A percentile compares a stretch with the other conserved stretches of the same genome.
Evolutionary conservation across 75 land plant species (phyloP).

Genomic region (Ceratopteris richardii): DNA sequence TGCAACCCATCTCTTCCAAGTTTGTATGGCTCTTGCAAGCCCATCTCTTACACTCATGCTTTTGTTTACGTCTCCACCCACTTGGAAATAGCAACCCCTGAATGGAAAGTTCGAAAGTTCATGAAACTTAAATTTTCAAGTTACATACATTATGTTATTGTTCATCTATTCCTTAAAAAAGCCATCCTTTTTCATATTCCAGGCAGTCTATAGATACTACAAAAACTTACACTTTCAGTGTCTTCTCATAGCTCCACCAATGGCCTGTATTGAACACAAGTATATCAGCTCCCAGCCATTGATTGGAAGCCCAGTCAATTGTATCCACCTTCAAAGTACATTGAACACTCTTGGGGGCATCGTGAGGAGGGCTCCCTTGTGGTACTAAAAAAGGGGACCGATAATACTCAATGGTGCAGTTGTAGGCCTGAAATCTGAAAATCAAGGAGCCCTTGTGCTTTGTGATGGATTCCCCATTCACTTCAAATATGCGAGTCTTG

Average conservation of each 20-base stretch:
- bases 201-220: too few species aligned
- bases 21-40: too few species aligned
- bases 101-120: too few species aligned
- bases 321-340: conserved; percentile 50
- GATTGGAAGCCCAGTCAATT: conserved; percentile 43
- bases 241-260: conserved; percentile 78
- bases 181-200: too few species aligned
- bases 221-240: conserved; percentile 47
- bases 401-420: conserved; percentile 73
- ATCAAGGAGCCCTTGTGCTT: conserved; percentile 71
- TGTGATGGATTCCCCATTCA: conserved; percentile 59
- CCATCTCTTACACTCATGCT: too few species aligned
- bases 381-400: conserved; percentile 62
- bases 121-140: too few species aligned
- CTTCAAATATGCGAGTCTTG: conserved; percentile 40
- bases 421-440: conserved; percentile 56
- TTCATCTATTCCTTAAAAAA: too few species aligned
- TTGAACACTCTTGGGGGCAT: conserved; percentile 22
- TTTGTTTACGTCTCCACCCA: too few species aligned
- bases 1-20: too few species aligned
- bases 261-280: conserved; percentile 67
- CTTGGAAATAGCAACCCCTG: too few species aligned
- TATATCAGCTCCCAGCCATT: conserved; percentile 61
- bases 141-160: too few species aligned
- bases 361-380: conserved; percentile 54